Base-by-base conservation (phyloP, 2,329 filamentous ascomycete genomes). In the Cordyceps cicadae region DNA sequence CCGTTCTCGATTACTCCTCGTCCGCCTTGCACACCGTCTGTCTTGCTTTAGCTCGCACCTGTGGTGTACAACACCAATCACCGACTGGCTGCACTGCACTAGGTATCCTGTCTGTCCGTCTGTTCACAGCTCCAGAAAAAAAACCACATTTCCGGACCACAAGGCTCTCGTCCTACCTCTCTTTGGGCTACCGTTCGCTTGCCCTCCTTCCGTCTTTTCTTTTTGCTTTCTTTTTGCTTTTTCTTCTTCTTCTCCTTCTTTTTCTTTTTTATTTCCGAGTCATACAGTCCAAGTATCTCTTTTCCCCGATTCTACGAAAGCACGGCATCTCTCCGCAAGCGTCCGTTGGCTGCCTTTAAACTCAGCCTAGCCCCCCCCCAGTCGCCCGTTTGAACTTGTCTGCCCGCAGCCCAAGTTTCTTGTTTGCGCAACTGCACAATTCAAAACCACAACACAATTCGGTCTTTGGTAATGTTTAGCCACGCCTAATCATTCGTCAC, bases 81-180 rank as follows among this genome's bases (percentile, higher is more conserved):
- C 55, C 41, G 32, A 41, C 46, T 24, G 17, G 32, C 54, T 37
- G 11, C 8, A 37, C 21, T 50, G n/a, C n/a, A n/a, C n/a, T n/a
- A n/a, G n/a, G n/a, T n/a, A n/a, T n/a, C n/a, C n/a, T 24, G n/a
- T 11, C 8, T n/a, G 17, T 6, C 34, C 50, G 21, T 45, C 45
- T 14, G 12, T 21, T 41, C 55, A 4, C 29, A 54, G 53, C 54
- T 56, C 54, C 45, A 58, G 46, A 50, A 58, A 58, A 58, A 56
- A 50, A 50, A 58, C 32, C 55, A 58, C 46, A 41, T 50, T 58
- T 58, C 34, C 50, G 55, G 45, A 58, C 55, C 32, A 57, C 54
- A 57, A 19, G 32, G 29, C 55, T 58, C 55, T 58, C 54, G 50
- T 43, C 55, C 55, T 58, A 45, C 55, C 45, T 58, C 45, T 21